Evolutionary conservation across 164 flowering plant species (phyloP).

Genomic region (Nymphaea colorata): DNA sequence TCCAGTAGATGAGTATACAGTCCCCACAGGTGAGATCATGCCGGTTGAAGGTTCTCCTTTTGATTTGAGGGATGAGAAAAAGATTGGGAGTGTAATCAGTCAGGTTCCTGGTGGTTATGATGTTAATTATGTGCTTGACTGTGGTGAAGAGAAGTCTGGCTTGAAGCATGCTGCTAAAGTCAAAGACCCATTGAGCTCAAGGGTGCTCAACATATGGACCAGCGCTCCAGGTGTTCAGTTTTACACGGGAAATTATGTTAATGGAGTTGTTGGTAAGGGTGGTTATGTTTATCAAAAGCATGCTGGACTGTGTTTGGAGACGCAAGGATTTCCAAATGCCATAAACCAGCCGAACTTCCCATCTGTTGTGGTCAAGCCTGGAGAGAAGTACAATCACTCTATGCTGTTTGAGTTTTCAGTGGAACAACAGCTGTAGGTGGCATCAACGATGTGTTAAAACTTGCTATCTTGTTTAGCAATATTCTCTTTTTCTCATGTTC

Average conservation of each 20-base stretch:
- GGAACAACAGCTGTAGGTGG: slow-evolving; percentile 3
- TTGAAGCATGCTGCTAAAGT: slow-evolving; percentile 68
- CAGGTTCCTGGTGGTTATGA: slow-evolving; percentile 84
- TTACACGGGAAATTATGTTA: slow-evolving; percentile 86
- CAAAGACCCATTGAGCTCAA: slow-evolving; percentile 53
- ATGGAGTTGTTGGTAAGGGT: slow-evolving; percentile 67
- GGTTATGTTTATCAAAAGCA: slow-evolving; percentile 75
- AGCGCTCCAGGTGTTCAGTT: slow-evolving; percentile 94
- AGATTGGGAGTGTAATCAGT: slow-evolving; percentile 41
- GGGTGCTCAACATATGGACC: slow-evolving; percentile 76
- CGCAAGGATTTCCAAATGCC: slow-evolving; percentile 93
- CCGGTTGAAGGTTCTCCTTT: slow-evolving; percentile 81
- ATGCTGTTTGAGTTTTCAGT: slow-evolving; percentile 87
- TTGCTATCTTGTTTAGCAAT: no score
- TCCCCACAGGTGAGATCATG: slow-evolving; percentile 83
- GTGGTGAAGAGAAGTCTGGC: slow-evolving; percentile 59
- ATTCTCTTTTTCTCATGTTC: no score
- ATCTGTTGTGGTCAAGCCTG: slow-evolving; percentile 62
- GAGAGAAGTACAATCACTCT: slow-evolving; percentile 63
- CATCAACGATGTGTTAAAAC: no score
- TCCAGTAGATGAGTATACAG: slow-evolving; percentile 60
- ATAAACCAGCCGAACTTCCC: slow-evolving; percentile 83
- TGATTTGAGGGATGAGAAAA: slow-evolving; percentile 68
- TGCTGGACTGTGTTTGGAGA: slow-evolving; percentile 72
- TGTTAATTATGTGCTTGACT: slow-evolving; percentile 77